These are phyloP conservation scores for Laburnicola sp. DNA, from an alignment of 2,329 filamentous ascomycete species.

Conservation along the genomic window DNA sequence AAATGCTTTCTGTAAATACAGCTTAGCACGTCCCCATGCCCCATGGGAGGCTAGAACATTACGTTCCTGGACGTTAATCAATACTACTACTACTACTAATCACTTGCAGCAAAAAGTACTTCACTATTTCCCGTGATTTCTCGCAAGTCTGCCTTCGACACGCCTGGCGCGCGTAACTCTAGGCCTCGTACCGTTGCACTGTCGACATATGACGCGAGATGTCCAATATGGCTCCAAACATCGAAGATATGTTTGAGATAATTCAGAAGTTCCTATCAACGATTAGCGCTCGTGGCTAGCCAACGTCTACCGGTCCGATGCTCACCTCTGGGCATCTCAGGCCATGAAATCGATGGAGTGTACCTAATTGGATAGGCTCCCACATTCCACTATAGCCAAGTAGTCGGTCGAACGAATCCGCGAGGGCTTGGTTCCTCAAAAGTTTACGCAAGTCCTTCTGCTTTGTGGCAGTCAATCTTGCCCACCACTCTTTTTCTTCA, in stretches of 20 bases:
- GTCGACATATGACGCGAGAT: slow-evolving; percentile 6
- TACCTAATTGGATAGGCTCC: slow-evolving; percentile 16
- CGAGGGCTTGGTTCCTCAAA: slow-evolving; percentile 10
- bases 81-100: too few relatives aligned
- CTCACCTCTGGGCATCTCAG: slow-evolving; percentile 16
- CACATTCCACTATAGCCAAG: slow-evolving; percentile 15
- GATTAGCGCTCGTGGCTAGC: background rate
- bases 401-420: slow-evolving; percentile 10
- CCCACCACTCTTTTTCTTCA: slow-evolving; percentile 17
- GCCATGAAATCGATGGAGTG: slow-evolving; percentile 13
- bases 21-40: too few relatives aligned
- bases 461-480: slow-evolving; percentile 15
- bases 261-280: slow-evolving; percentile 7
- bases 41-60: too few relatives aligned
- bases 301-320: background rate
- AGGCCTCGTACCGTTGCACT: slow-evolving; percentile 12
- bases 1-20: too few relatives aligned
- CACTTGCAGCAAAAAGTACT: background rate
- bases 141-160: slow-evolving; percentile 8
- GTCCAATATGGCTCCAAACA: slow-evolving; percentile 7
- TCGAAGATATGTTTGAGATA: slow-evolving; percentile 12
- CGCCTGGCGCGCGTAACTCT: slow-evolving; percentile 13
- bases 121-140: background rate
- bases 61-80: too few relatives aligned
- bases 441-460: slow-evolving; percentile 17